Percentiles rank a stretch among this genome's conserved stretches.
Conservation (phyloP, 306 rosid species). For the Prunus dulcis region DNA sequence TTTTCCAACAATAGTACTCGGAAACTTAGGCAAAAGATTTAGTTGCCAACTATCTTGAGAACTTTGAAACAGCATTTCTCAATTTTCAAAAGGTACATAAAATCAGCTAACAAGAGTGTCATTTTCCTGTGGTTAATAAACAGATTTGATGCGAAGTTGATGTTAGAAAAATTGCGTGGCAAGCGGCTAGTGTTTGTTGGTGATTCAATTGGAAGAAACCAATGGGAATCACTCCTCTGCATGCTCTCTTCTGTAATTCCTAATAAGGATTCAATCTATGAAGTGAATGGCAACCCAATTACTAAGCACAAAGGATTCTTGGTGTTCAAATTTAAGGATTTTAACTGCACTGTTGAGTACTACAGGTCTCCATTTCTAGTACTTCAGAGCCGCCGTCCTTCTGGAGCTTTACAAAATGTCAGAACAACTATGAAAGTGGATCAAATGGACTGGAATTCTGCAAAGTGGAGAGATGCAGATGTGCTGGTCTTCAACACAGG, state of each 20-base stretch:
- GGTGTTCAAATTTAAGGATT: slow-evolving; percentile 69
- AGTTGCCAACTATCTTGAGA: not conserved
- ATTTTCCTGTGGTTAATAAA: not conserved
- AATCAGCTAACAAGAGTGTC: not conserved
- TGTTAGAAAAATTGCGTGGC: slow-evolving; percentile 66
- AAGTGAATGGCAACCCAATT: slow-evolving; percentile 88
- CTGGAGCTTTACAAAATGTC: slow-evolving; percentile 32
- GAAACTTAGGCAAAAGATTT: not conserved
- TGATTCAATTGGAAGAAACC: slow-evolving; percentile 89
- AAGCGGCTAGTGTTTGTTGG: slow-evolving; percentile 78
- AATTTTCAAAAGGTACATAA: not conserved
- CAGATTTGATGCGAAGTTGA: slow-evolving; percentile 72
- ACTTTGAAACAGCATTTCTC: not conserved
- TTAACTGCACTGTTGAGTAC: slow-evolving; percentile 77
- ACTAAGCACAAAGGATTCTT: slow-evolving; percentile 91
- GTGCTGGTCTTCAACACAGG: slow-evolving; percentile 75
- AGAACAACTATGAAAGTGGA: slow-evolving; percentile 67
- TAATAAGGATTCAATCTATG: slow-evolving; percentile 65
- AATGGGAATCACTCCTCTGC: slow-evolving; percentile 90
- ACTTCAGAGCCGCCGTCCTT: slow-evolving; percentile 68
- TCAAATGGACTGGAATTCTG: slow-evolving; percentile 81
- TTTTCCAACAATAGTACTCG: not conserved
- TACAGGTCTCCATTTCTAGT: slow-evolving; percentile 87
- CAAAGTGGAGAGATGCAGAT: slow-evolving; percentile 77
- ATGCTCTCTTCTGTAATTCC: slow-evolving; percentile 71